These are phyloP conservation scores for Musa balbisiana DNA, from an alignment of 202 grass and related monocot genomes.

Conservation along the genomic window DNA sequence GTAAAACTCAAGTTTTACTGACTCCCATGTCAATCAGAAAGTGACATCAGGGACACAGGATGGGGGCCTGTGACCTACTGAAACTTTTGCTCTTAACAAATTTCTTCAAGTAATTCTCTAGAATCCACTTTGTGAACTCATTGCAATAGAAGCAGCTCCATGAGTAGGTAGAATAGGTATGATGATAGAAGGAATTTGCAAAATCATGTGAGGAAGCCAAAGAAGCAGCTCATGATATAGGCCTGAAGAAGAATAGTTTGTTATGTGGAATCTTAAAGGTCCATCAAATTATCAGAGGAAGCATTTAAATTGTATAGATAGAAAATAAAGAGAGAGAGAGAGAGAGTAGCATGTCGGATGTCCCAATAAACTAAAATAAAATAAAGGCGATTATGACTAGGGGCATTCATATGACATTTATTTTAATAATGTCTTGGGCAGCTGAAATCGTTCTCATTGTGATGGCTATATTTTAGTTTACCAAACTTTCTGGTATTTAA, in stretches of 20 bases:
- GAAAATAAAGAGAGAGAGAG: no score
- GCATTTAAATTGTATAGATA: no score
- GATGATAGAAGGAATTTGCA: not conserved
- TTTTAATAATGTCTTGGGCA: not conserved
- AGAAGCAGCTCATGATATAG: no score
- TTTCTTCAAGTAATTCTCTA: not conserved
- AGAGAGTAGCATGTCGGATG: not conserved
- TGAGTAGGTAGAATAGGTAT: not conserved
- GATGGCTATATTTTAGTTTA: not conserved
- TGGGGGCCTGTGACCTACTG: slow-evolving; percentile 23
- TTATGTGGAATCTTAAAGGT: no score
- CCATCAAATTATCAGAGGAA: no score
- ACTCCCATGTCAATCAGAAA: slow-evolving; percentile 22
- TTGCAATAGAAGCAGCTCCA: not conserved
- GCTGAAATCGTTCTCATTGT: not conserved
- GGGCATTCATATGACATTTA: not conserved
- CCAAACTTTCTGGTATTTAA: not conserved
- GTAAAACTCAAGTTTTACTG: slow-evolving; percentile 22
- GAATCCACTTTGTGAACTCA: not conserved
- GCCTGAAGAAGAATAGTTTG: no score
- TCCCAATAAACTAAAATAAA: not conserved
- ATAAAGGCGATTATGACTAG: no score
- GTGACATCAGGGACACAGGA: slow-evolving; percentile 35
- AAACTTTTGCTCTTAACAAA: not conserved
- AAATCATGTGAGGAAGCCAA: not conserved